These are phyloP conservation scores for Phytopythium montanum DNA, from an alignment of 352 stramenopile genomes.

Conservation along the genomic window DNA sequence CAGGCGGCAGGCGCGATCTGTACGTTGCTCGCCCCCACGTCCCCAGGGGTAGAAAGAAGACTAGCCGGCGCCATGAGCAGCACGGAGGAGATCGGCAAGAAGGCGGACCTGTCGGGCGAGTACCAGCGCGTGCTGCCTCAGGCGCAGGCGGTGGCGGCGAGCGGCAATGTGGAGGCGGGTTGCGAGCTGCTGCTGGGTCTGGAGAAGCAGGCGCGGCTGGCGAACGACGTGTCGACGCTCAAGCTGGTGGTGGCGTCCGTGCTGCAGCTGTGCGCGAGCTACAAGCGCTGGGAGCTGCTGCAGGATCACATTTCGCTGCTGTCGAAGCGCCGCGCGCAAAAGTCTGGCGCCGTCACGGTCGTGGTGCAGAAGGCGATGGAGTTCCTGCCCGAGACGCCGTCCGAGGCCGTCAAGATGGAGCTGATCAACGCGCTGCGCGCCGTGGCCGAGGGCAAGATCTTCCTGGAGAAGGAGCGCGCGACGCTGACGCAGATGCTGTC, in stretches of 20 bases:
- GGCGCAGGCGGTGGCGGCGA: slow-evolving; percentile 54
- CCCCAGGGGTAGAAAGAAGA: too few species aligned
- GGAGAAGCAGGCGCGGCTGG: slow-evolving; percentile 77
- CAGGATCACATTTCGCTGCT: slow-evolving; percentile 85
- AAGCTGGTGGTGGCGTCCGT: slow-evolving; percentile 76
- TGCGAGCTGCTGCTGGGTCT: slow-evolving; percentile 83
- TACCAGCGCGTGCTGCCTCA: slow-evolving; percentile 65
- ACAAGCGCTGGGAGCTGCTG: slow-evolving; percentile 89
- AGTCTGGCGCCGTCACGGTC: slow-evolving; percentile 79
- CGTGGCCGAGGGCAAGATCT: slow-evolving; percentile 97
- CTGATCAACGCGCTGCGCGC: slow-evolving; percentile 93
- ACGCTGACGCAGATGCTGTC: slow-evolving; percentile 91
- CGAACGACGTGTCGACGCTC: slow-evolving; percentile 85
- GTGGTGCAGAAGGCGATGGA: slow-evolving; percentile 86
- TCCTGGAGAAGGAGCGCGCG: slow-evolving; percentile 96
- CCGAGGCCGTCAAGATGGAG: slow-evolving; percentile 85
- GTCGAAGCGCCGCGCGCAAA: slow-evolving; percentile 87
- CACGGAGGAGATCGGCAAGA: slow-evolving; percentile 76
- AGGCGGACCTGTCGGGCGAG: slow-evolving; percentile 64
- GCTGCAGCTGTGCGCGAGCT: slow-evolving; percentile 70
- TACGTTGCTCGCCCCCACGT: too few species aligned
- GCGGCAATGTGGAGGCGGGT: slow-evolving; percentile 77
- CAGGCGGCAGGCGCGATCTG: background rate
- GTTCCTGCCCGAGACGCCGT: slow-evolving; percentile 71
- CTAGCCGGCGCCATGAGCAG: slow-evolving; percentile 34